A percentile compares a stretch with the other conserved stretches of the same genome.
Conservation (phyloP, 257 asterid species). For the Ophiorrhiza pumila region DNA sequence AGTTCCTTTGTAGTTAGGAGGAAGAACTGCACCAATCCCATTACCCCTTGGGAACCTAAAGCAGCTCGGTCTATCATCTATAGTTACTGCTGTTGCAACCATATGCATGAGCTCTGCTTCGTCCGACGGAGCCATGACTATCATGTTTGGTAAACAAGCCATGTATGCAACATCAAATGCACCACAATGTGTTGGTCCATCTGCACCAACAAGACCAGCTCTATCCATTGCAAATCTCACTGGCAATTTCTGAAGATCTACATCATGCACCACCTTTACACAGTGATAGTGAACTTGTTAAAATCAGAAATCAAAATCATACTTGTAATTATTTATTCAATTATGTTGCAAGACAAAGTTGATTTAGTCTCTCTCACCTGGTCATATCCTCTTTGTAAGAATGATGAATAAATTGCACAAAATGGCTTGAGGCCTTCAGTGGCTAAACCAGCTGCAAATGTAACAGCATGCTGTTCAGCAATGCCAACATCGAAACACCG, state of each 20-base stretch:
- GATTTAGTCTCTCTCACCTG: slow-evolving; percentile 47
- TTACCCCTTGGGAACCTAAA: slow-evolving; percentile 79
- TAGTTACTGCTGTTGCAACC: slow-evolving; percentile 75
- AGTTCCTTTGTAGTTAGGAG: slow-evolving; percentile 50
- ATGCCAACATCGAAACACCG: slow-evolving; percentile 82
- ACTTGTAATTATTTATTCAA: neutral
- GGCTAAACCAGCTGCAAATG: slow-evolving; percentile 86
- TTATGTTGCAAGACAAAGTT: neutral
- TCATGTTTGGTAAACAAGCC: slow-evolving; percentile 88
- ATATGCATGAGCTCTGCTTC: slow-evolving; percentile 84
- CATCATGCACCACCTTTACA: slow-evolving; percentile 73
- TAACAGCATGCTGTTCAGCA: slow-evolving; percentile 86
- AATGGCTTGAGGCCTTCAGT: slow-evolving; percentile 82
- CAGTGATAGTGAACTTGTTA: neutral
- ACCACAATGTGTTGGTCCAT: slow-evolving; percentile 85
- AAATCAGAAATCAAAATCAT: neutral
- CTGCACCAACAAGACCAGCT: slow-evolving; percentile 85
- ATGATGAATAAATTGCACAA: slow-evolving; percentile 73
- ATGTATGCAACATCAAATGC: slow-evolving; percentile 74
- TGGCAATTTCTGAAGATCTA: slow-evolving; percentile 76
- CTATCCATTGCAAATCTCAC: slow-evolving; percentile 85
- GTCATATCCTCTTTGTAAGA: slow-evolving; percentile 76
- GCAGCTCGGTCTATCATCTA: slow-evolving; percentile 75
- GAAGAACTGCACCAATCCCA: slow-evolving; percentile 55
- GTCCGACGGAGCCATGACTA: slow-evolving; percentile 84